Conservation (phyloP, 805 yeast genomes). For the Starmerella vaccinii region DNA sequence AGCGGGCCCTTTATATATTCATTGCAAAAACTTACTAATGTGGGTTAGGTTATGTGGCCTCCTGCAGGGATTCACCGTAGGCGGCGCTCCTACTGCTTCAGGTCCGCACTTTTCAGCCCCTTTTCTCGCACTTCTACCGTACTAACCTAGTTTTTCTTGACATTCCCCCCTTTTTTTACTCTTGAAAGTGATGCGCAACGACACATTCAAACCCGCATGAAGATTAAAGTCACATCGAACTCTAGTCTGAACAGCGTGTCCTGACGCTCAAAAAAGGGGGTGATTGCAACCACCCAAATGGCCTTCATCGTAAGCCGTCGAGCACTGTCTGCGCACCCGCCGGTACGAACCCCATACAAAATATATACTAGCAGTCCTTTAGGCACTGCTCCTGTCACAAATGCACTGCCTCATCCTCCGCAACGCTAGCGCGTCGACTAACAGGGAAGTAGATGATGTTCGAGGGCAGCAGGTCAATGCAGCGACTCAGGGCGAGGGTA, state of each 20-base stretch:
- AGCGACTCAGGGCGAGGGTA: not conserved
- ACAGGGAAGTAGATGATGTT: not conserved
- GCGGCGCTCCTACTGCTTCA: not conserved
- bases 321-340: not conserved
- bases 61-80: slow-evolving; percentile 5
- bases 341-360: not conserved
- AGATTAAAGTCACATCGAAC: slow-evolving; percentile 2
- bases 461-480: not conserved
- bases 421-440: not conserved
- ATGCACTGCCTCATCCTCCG: not conserved
- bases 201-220: not conserved
- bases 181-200: too few relatives aligned
- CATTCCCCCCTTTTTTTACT: not conserved
- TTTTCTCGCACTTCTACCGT: not conserved
- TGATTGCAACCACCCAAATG: not conserved
- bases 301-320: not conserved
- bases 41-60: slow-evolving; percentile 9
- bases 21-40: slow-evolving; percentile 11
- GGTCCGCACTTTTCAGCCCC: not conserved
- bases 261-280: not conserved
- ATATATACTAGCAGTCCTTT: not conserved
- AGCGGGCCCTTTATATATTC: slow-evolving; percentile 18
- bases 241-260: slow-evolving; percentile 1
- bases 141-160: too few relatives aligned
- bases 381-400: not conserved